Percentiles rank a stretch among this genome's conserved stretches.
Evolutionary conservation across 192 early-diverging fungal genomes (phyloP).

Genomic region (Coemansia asiatica): DNA sequence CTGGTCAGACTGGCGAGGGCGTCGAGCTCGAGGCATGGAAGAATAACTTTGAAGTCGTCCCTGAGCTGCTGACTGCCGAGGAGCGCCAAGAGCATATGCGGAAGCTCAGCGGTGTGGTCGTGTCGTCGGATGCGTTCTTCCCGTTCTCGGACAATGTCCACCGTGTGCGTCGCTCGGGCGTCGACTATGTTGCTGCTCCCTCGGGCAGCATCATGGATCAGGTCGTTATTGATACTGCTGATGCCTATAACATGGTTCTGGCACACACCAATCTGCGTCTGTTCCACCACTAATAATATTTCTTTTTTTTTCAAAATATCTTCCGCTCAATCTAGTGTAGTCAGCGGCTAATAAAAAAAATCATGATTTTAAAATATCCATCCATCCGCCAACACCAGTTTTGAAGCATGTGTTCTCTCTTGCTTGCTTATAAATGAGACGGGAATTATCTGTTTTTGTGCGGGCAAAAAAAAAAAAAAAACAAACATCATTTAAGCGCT

Average conservation of each 20-base stretch:
- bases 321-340: background rate
- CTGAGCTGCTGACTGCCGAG: constrained; percentile 71
- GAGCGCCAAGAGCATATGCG: constrained; percentile 79
- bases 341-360: background rate
- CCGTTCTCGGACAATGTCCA: constrained; percentile 97
- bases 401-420: too few relatives aligned
- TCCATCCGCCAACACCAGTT: too few relatives aligned
- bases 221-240: constrained; percentile 77
- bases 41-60: constrained; percentile 76
- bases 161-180: constrained; percentile 81
- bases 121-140: constrained; percentile 99
- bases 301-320: background rate
- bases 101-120: constrained; percentile 69
- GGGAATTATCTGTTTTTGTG: too few relatives aligned
- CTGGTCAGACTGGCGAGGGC: constrained; percentile 80
- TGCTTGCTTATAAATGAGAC: too few relatives aligned
- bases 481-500: too few relatives aligned
- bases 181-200: constrained; percentile 85
- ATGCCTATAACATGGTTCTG: constrained; percentile 78
- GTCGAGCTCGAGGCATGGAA: constrained; percentile 73
- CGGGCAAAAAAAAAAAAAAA: too few relatives aligned
- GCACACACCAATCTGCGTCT: constrained; percentile 87
- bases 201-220: constrained; percentile 89
- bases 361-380: too few relatives aligned
- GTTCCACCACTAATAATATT: constrained; percentile 85